Conservation (phyloP, 2,329 filamentous ascomycete genomes). For the Coniochaeta prunicola region DNA sequence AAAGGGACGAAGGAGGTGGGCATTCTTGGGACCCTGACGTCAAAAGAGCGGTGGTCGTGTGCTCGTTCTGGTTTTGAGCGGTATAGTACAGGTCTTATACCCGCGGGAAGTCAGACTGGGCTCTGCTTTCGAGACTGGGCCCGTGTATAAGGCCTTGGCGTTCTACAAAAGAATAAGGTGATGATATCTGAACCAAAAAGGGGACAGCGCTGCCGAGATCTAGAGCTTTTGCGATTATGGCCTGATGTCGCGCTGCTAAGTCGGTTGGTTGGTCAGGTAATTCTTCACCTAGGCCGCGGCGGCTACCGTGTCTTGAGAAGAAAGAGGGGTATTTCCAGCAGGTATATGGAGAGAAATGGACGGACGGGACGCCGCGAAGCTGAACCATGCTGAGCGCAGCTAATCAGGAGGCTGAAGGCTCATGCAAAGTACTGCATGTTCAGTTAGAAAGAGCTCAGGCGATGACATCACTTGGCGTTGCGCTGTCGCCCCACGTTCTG, state of each 20-base stretch:
- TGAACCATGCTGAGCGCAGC: neutral
- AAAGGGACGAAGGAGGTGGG: neutral
- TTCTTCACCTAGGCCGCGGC: neutral
- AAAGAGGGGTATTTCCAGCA: neutral
- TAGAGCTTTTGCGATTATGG: neutral
- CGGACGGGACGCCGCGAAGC: neutral
- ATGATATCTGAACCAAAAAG: neutral
- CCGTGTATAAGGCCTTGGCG: neutral
- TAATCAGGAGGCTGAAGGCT: neutral
- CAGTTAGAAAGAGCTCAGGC: neutral
- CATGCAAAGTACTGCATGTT: neutral
- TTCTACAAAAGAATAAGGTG: neutral
- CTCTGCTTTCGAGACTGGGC: neutral
- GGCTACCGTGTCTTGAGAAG: neutral
- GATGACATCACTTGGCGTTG: conserved; percentile 2
- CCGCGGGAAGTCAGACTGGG: neutral
- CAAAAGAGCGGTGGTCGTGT: conserved; percentile 1
- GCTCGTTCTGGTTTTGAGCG: neutral
- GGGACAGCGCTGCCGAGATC: neutral
- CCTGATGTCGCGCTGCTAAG: neutral
- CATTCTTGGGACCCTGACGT: neutral
- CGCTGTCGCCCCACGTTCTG: neutral
- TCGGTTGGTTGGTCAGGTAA: neutral
- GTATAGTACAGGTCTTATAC: neutral
- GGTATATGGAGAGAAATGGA: neutral